phyloP scores from a whole-genome alignment of 306 rosid species.

The Trifolium pratense region DNA sequence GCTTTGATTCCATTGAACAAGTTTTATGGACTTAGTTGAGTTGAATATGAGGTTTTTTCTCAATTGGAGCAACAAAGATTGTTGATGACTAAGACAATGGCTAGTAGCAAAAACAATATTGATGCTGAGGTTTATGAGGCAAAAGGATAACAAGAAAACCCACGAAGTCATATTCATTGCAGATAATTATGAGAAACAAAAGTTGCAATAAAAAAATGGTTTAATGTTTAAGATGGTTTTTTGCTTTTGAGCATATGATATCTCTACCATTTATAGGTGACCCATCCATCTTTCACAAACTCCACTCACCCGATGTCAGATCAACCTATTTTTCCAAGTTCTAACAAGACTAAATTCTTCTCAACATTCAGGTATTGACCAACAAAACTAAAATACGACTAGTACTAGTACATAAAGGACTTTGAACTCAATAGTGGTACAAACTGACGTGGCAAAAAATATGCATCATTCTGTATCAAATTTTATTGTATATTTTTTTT shows the following conservation, averaged over 20 bases:
- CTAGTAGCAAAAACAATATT: neutral
- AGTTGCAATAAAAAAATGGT: neutral
- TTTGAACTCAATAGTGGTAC: too few relatives aligned
- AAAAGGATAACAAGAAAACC: neutral
- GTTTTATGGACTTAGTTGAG: neutral
- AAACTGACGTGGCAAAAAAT: too few relatives aligned
- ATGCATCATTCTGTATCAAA: too few relatives aligned
- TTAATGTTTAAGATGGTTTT: neutral
- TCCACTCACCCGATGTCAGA: neutral
- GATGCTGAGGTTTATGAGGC: neutral
- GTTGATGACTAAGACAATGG: neutral
- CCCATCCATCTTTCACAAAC: neutral
- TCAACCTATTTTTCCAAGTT: neutral
- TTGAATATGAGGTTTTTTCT: neutral
- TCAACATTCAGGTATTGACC: neutral
- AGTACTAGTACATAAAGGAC: too few relatives aligned
- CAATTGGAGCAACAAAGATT: slow-evolving; percentile 15
- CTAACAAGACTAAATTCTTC: neutral
- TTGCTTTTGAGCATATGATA: neutral
- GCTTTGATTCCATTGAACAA: neutral
- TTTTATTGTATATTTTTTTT: too few relatives aligned
- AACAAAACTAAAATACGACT: neutral
- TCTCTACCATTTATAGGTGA: neutral
- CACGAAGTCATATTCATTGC: neutral
- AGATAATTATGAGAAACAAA: neutral